phyloP scores from a whole-genome alignment of 805 yeast species.

The Sugiyamaella smithiae region DNA sequence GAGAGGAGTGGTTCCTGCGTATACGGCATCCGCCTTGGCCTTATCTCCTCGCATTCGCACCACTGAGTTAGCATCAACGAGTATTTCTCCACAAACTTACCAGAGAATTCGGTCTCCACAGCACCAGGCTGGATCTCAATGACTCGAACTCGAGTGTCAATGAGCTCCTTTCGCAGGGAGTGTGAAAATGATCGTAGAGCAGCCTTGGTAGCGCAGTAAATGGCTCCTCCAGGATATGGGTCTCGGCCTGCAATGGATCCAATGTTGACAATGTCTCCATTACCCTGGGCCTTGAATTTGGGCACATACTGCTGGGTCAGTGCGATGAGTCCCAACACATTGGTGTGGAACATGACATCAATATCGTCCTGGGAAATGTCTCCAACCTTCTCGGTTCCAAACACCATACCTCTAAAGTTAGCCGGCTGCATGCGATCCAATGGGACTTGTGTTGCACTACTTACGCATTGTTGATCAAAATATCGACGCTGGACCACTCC shows the following conservation, averaged over 20 bases:
- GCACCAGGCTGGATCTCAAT: conserved; percentile 77
- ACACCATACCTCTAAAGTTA: conserved; percentile 49
- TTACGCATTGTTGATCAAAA: conserved; percentile 61
- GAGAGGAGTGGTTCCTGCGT: conserved; percentile 66
- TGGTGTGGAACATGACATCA: conserved; percentile 75
- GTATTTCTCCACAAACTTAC: conserved; percentile 11
- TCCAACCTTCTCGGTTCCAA: conserved; percentile 78
- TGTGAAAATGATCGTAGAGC: conserved; percentile 57
- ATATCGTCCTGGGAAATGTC: conserved; percentile 61
- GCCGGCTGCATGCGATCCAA: too few relatives aligned
- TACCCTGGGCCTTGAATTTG: conserved; percentile 64
- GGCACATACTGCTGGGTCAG: conserved; percentile 78
- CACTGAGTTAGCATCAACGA: conserved; percentile 23
- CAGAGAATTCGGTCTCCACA: conserved; percentile 74
- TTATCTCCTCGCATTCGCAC: conserved; percentile 64
- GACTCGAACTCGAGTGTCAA: conserved; percentile 65
- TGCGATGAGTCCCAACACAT: conserved; percentile 80
- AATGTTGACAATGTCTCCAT: conserved; percentile 57
- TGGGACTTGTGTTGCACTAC: conserved; percentile 11
- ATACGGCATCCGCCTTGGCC: conserved; percentile 59
- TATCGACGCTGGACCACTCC: conserved; percentile 56
- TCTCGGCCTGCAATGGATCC: conserved; percentile 73
- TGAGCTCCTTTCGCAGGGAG: conserved; percentile 67
- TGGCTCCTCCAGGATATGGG: conserved; percentile 68
- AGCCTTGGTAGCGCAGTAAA: conserved; percentile 68